Conservation (phyloP, 768 basidiomycete species). For the Collybia nuda region DNA sequence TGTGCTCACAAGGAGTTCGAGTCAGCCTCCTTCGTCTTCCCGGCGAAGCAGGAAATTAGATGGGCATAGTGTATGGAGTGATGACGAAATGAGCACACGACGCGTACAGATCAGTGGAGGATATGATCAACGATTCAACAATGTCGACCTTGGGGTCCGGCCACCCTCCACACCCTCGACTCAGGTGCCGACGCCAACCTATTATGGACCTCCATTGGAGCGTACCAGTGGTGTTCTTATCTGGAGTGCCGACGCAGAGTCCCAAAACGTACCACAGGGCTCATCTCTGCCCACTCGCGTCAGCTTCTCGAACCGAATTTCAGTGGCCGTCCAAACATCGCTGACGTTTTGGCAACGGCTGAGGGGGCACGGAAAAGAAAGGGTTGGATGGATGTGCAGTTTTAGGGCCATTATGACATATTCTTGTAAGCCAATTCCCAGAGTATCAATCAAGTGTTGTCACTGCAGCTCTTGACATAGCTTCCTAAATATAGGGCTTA, state of each 20-base stretch:
- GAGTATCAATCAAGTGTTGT: neutral
- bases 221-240: constrained; percentile 7
- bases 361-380: constrained; percentile 17
- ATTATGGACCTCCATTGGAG: constrained; percentile 6
- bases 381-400: constrained; percentile 30
- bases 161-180: constrained; percentile 1
- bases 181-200: constrained; percentile 1
- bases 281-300: neutral
- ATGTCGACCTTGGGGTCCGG: constrained; percentile 5
- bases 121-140: constrained; percentile 13
- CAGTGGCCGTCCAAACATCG: constrained; percentile 4
- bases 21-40: constrained; percentile 7
- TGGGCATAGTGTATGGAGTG: constrained; percentile 15
- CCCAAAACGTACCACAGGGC: constrained; percentile 12
- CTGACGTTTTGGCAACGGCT: constrained; percentile 22
- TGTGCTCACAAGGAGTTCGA: constrained; percentile 14
- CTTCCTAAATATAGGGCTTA: constrained; percentile 29
- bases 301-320: constrained; percentile 4
- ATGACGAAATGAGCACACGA: constrained; percentile 13
- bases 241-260: constrained; percentile 16
- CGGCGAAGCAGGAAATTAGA: constrained; percentile 6
- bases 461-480: neutral
- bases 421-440: constrained; percentile 29
- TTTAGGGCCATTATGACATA: constrained; percentile 28
- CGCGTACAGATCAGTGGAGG: constrained; percentile 10